These are phyloP conservation scores for Plasmopara halstedii DNA, from an alignment of 352 stramenopile genomes.

Conservation along the genomic window DNA sequence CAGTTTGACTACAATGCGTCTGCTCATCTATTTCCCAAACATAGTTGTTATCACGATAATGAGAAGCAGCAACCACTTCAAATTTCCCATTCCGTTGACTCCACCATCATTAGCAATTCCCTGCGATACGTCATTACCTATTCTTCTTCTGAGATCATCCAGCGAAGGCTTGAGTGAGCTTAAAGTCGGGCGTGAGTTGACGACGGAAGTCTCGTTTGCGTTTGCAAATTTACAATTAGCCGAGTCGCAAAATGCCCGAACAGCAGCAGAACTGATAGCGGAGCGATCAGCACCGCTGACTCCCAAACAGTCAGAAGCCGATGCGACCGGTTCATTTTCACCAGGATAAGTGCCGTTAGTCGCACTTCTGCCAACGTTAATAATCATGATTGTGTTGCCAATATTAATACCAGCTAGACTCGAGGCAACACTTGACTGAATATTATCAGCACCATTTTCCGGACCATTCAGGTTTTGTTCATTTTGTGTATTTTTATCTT, in stretches of 20 bases:
- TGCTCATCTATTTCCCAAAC: no score
- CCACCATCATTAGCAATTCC: no score
- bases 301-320: not conserved
- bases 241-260: slow-evolving; percentile 15
- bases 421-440: slow-evolving; percentile 22
- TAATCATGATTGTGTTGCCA: slow-evolving; percentile 34
- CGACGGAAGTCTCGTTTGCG: not conserved
- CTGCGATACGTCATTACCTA: no score
- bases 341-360: not conserved
- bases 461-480: slow-evolving; percentile 1
- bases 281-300: slow-evolving; percentile 6
- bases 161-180: not conserved
- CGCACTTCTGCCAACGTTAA: no score
- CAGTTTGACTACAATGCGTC: no score
- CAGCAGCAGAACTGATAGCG: slow-evolving; percentile 12
- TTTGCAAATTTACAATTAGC: slow-evolving; percentile 7
- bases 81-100: no score
- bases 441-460: slow-evolving; percentile 2
- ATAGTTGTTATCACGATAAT: no score
- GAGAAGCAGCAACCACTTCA: no score
- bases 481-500: not conserved
- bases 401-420: slow-evolving; percentile 28
- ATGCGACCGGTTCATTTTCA: slow-evolving; percentile 1
- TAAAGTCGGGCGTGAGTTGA: not conserved
- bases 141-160: no score